Base-by-base conservation (phyloP, 2,329 filamentous ascomycete genomes). In the Cladophialophora chaetospira region DNA sequence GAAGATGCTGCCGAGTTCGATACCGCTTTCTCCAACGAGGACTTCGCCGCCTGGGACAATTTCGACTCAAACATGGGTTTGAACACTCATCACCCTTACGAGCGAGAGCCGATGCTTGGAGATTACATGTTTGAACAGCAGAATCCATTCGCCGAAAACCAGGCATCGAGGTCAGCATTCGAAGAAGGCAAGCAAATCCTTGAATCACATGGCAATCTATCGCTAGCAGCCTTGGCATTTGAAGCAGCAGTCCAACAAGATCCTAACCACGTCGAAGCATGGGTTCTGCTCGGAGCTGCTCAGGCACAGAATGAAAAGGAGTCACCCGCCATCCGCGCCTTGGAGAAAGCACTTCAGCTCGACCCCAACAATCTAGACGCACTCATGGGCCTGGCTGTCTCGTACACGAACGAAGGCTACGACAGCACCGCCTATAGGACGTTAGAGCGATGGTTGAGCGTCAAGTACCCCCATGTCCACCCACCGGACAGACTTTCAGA, bases 261-360 rank as follows among this genome's bases (percentile, higher is more conserved):
- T 61, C 84, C 91, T 0, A 80, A 88, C 53, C 93, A 97, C 71
- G 85, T 93, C 33, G 89, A 96, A 53, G 94, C 94, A 2, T 99
- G 94, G 94, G 90, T 92, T 8, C 88, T 91, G 67, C 83, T 99
- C 28, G 94, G 94, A 51, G 87, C 88, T 52, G 89, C 92, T 15
- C 94, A 99, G 75, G 94, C 94, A 17, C 94, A 99, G 72, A 99
- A 99, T 73, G 94, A 99, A 74, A 99, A 99, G 77, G 94, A 99
- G 73, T 88, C 91, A 6, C 93, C 94, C 0, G 94, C 94, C 2
- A 97, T 99, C 63, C 87, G 94, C 29, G 94, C 94, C 2, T 79
- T 97, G 58, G 93, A 97, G 73, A 89, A 94, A 71, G 91, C 93
- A 0, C 77, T 97, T 62, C 93, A 92, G 72, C 79, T 94, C 25